These are phyloP conservation scores for Mollisia scopiformis DNA, from an alignment of 2,329 filamentous ascomycete species.

Conservation along the genomic window DNA sequence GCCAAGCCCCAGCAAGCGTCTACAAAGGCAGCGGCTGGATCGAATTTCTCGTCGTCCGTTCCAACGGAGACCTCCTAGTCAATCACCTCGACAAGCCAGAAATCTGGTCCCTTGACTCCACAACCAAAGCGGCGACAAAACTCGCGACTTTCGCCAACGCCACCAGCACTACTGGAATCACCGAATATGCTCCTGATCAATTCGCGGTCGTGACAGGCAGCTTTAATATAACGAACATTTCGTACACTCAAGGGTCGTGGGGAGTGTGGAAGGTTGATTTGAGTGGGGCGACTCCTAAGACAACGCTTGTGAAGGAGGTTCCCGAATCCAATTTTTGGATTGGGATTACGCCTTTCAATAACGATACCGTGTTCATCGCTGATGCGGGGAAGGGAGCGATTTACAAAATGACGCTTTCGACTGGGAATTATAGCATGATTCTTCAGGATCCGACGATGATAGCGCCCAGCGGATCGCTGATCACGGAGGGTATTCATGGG, in stretches of 20 bases:
- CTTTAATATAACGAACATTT: neutral
- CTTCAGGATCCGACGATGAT: constrained; percentile 4
- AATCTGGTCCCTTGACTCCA: constrained; percentile 6
- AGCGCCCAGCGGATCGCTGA: neutral
- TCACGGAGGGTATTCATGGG: constrained; percentile 12
- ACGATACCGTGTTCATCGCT: constrained; percentile 2
- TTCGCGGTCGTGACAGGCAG: constrained; percentile 13
- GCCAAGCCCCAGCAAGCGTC: constrained; percentile 6
- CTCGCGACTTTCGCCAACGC: constrained; percentile 3
- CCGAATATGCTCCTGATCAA: constrained; percentile 10
- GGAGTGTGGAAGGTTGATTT: constrained; percentile 7
- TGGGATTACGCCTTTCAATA: neutral
- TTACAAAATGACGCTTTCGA: neutral
- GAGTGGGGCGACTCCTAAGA: neutral
- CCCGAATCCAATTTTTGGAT: neutral
- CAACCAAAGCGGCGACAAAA: neutral
- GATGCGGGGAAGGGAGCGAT: constrained; percentile 3
- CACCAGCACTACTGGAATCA: constrained; percentile 7
- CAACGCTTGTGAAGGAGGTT: neutral
- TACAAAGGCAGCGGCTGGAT: constrained; percentile 7
- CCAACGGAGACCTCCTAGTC: constrained; percentile 15
- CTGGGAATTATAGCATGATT: neutral
- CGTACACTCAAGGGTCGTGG: constrained; percentile 5
- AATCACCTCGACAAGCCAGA: constrained; percentile 7
- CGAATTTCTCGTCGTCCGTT: constrained; percentile 4